These are phyloP conservation scores for Gaeumannomyces sp. DNA, from an alignment of 2,329 filamentous ascomycete genomes.

Conservation along the genomic window DNA sequence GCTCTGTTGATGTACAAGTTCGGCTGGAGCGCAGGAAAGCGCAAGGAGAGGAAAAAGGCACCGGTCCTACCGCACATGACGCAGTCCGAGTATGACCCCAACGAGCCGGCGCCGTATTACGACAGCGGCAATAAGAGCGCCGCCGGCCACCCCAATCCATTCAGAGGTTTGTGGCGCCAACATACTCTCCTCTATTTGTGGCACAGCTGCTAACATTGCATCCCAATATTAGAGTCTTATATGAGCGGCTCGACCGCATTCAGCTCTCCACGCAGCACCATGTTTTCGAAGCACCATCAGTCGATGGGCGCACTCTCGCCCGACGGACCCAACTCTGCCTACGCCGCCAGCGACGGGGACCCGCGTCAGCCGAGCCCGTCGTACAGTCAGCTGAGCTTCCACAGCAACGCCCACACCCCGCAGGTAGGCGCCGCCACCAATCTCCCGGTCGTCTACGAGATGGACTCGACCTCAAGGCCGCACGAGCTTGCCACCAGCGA, in stretches of 20 bases:
- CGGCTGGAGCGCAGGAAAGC: slow-evolving; percentile 14
- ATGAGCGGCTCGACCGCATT: not conserved
- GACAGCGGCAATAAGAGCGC: not conserved
- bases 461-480: slow-evolving; percentile 2
- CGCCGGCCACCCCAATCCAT: not conserved
- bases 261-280: not conserved
- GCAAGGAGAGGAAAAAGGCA: slow-evolving; percentile 2
- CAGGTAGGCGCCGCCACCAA: not conserved
- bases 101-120: slow-evolving; percentile 4
- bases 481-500: not conserved
- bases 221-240: not conserved
- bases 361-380: slow-evolving; percentile 5
- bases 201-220: not conserved
- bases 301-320: not conserved
- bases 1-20: slow-evolving; percentile 18
- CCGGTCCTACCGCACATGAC: not conserved
- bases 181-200: not conserved
- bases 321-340: not conserved
- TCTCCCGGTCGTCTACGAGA: slow-evolving; percentile 8
- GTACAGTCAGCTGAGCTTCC: not conserved
- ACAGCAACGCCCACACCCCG: not conserved
- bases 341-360: not conserved
- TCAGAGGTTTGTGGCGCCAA: slow-evolving; percentile 2
- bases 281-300: not conserved
- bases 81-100: not conserved